Evolutionary conservation across 352 stramenopile species (phyloP).

Genomic region (Thraustochytrium sp.): DNA sequence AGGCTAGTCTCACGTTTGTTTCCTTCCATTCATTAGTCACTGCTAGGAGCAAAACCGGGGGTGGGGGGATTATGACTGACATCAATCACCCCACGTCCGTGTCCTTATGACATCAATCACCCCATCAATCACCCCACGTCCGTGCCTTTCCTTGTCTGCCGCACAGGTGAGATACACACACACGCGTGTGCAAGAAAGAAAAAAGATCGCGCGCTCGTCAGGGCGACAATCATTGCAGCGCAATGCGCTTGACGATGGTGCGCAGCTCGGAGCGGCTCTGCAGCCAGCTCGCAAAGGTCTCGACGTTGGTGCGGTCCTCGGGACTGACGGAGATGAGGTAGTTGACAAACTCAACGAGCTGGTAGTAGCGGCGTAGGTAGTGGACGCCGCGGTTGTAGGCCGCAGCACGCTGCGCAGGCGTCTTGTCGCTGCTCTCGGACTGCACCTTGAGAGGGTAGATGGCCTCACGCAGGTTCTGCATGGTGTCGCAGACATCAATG

Average conservation of each 20-base stretch:
- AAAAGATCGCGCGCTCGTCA: no score
- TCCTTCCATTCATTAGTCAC: no score
- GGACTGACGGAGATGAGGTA: constrained; percentile 55
- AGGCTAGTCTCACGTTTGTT: no score
- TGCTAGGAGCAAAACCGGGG: no score
- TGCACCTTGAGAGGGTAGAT: constrained; percentile 39
- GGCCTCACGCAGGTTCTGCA: constrained; percentile 44
- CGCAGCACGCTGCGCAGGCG: not conserved
- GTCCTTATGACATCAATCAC: no score
- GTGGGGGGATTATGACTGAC: no score
- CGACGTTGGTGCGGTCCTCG: constrained; percentile 9
- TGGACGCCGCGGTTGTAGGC: constrained; percentile 57
- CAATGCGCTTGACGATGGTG: constrained; percentile 10
- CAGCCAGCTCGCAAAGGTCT: constrained; percentile 34
- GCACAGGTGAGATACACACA: no score
- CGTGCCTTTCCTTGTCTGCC: no score
- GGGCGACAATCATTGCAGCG: not conserved
- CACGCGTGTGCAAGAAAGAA: no score
- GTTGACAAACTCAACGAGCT: constrained; percentile 76
- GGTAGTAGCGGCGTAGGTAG: constrained; percentile 78
- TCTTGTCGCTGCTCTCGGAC: constrained; percentile 2
- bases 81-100: no score
- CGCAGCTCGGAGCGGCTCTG: not conserved
- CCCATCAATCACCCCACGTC: no score
- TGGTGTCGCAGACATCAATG: constrained; percentile 40